Base-by-base conservation (phyloP, 2,329 filamentous ascomycete species). In the Colletotrichum falcatum region DNA sequence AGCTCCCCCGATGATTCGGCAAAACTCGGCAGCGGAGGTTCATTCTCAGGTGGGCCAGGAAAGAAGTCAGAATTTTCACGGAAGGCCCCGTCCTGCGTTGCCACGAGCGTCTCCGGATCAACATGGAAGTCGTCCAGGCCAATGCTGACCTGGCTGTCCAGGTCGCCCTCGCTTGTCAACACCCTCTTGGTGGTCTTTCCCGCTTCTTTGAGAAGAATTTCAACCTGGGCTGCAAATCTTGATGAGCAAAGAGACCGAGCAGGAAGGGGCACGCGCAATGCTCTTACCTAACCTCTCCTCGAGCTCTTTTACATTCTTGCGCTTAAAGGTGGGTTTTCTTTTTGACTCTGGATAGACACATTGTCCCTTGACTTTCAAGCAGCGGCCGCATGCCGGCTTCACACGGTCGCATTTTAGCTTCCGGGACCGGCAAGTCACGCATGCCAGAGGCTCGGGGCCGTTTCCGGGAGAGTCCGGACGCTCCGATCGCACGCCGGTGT, bases 331-430 rank as follows among this genome's bases (percentile, higher is more conserved):
- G 65, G 94, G 93, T 83, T 97, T 97, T 82, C 94, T 91, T 77
- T 94, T 88, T 66, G 94, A 92, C 81, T 97, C 94, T 72, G 97
- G 95, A 80, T 97, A 98, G 66, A 92, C 87, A 81, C 95, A 98
- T 63, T 93, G 91, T 78, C 91, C 90, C 62, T 90, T 88, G 56
- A 95, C 82, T 74, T 92, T 89, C 64, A 88, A 84, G 80, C 95
- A 98, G 26, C 94, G 95, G 51, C 90, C 89, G 77, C 95, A 98
- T 33, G 89, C 88, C 20, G 94, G 94, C 77, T 90, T 92, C 56
- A 84, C 85, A 37, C 94, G 92, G 81, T 98, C 94, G 82, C 95
- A 98, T 80, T 92, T 92, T 75, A 97, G 84, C 82, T 98, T 98
- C 75, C 94, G 87, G 77, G 91, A 91, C 74, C 95, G 88, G 80